Evolutionary conservation across 1,284 basidiomycete species (phyloP), one percentile per base, ranked within the genome.

Genomic region (Psilocybe mexicana): DNA sequence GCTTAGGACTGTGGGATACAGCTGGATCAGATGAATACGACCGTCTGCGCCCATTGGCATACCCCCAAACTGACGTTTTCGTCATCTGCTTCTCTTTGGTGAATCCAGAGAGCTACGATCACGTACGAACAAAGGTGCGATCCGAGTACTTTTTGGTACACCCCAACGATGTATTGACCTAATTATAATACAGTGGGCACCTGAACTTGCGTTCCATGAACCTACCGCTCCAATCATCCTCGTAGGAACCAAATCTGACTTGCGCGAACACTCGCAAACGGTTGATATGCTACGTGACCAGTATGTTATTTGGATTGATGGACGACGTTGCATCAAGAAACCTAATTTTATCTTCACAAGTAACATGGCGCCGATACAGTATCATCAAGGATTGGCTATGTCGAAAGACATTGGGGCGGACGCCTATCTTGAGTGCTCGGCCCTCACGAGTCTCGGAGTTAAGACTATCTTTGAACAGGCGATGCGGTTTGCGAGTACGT

Each of bases 111-210:
- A 49, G 54, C 46, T 55, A 55, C 12, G 26, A 55, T 26, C 25
- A 33, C 12, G 54, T 49, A 8, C 38, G 54, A 25, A 55, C 54
- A 43, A 55, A 55, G 38, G 54, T 55, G 26, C 1, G 18, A 18
- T 18, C 18, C 18, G 18, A 18, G 18, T 18, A 18, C 18, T 18
- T 18, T 18, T 18, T 18, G 18, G 18, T 18, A 18, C 18, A 18
- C 18, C 18, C 18, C 18, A 18, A 12, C 35, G 14, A 3, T 23
- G n/a, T 4, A 18, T n/a, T 26, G 25, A 25, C n/a, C 10, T 45
- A 23, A 14, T 26, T 26, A 24, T 6, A 33, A 33, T 33, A 4
- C 8, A 33, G 30, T 33, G 30, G 30, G 30, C 30, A 6, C 30
- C 30, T 6, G 30, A 33, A 33, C 30, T 33, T 6, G 4, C 30